Evolutionary conservation across 805 yeast species (phyloP).

Genomic region (Monosporozyma aerobia): DNA sequence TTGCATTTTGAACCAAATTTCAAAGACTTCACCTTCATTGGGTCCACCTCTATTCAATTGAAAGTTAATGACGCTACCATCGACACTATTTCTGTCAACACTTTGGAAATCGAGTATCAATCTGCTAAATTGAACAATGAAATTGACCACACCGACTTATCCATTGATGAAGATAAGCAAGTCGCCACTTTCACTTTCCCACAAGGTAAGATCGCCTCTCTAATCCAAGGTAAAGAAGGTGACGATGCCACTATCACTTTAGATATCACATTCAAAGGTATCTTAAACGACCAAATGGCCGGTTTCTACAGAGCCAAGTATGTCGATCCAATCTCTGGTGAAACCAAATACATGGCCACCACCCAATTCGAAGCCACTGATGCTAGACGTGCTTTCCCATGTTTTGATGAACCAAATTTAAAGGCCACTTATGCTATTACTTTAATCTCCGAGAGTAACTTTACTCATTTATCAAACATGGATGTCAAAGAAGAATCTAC

Average conservation of each 20-base stretch:
- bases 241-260: conserved; percentile 33
- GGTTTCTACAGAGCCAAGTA: conserved; percentile 66
- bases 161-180: conserved; percentile 45
- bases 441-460: conserved; percentile 41
- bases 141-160: conserved; percentile 33
- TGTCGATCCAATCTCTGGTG: conserved; percentile 34
- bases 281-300: conserved; percentile 57
- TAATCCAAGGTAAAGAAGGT: conserved; percentile 13
- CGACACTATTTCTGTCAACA: conserved; percentile 45
- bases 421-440: conserved; percentile 58
- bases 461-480: conserved; percentile 62
- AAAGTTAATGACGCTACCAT: conserved; percentile 39
- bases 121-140: conserved; percentile 35
- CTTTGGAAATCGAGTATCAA: conserved; percentile 56
- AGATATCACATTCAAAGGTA: conserved; percentile 48
- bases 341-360: conserved; percentile 22
- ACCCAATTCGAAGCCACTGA: conserved; percentile 61
- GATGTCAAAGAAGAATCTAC: conserved; percentile 37
- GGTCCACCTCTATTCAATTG: conserved; percentile 45
- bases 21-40: conserved; percentile 48
- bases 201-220: conserved; percentile 24
- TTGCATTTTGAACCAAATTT: conserved; percentile 55
- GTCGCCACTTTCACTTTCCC: conserved; percentile 52
- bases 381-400: conserved; percentile 71
- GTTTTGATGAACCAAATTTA: conserved; percentile 62